Evolutionary conservation across 176 grass and related monocot genomes (phyloP).

Genomic region (Poa pratensis): DNA sequence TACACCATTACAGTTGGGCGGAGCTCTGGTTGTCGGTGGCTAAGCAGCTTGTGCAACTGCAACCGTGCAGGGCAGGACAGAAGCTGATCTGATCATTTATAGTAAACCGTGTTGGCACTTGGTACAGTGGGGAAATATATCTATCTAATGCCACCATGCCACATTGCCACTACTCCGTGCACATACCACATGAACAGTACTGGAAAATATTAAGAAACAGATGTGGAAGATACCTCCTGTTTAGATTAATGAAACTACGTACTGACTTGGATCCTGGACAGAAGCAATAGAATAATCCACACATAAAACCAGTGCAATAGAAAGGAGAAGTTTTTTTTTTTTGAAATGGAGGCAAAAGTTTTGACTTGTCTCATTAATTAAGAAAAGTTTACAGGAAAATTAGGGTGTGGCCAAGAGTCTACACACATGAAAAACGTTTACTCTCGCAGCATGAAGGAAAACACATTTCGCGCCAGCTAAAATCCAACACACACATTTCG

Average conservation of each 20-base stretch:
- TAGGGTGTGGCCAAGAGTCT: no score
- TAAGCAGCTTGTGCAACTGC: conserved; percentile 28
- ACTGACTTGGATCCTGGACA: neutral
- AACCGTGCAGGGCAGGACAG: neutral
- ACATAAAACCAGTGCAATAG: no score
- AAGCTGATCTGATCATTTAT: conserved; percentile 21
- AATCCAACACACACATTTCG: no score
- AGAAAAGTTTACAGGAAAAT: no score
- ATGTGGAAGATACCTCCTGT: neutral
- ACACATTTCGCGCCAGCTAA: no score
- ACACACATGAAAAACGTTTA: no score
- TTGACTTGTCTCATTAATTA: no score
- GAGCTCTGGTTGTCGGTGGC: conserved; percentile 15
- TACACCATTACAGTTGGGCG: neutral
- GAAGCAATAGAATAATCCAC: neutral
- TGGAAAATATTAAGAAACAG: neutral
- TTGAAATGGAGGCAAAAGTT: no score
- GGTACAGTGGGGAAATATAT: conserved; percentile 3
- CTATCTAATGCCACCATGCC: neutral
- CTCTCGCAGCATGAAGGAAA: no score
- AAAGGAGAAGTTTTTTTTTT: no score
- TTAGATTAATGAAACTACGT: neutral
- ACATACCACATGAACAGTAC: conserved; percentile 1
- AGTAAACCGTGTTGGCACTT: neutral
- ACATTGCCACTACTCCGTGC: conserved; percentile 20